Evolutionary conservation across 1,284 basidiomycete genomes (phyloP), one percentile per base, ranked within the genome.

Genomic region (Trametes polyzona): DNA sequence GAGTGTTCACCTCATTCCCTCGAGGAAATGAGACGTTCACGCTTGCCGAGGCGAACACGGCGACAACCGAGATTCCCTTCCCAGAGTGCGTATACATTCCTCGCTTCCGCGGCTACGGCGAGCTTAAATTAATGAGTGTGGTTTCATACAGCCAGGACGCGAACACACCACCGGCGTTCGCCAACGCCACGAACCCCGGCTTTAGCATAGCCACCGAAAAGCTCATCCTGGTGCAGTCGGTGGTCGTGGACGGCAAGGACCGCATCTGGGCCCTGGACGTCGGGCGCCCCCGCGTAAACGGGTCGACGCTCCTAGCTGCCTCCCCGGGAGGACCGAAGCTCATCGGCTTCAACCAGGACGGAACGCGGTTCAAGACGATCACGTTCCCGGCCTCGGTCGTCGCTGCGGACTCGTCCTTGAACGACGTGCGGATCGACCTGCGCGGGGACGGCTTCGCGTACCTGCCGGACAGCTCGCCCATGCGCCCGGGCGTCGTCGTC

Each of bases 251-350:
- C 53, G 65, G 67, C 2, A 48, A 57, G 49, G 69, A 70, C 10
- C 66, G 71, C 1, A 62, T 73, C 11, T 73, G 71, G 71, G 67
- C 66, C 2, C 56, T 73, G 5, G 71, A 71, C 53, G 68, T 65
- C 1, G 71, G 70, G 0, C 65, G 71, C 9, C 66, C 66, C 0
- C 57, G 61, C 36, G 61, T 67, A 11, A 65, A 66, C 39, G 68
- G 69, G 24, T 62, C 67, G 30, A 67, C 64, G 32, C 57, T 69
- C 5, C 65, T 67, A 9, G 65, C 66, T 12, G 56, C 59, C 2
- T 62, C 64, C 0, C 65, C 65, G 0, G 71, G 71, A 8, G 71
- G 71, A 0, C 70, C 69, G 9, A 73, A 73, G 59, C 64, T 73
- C n/a, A 51, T 73, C 26, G 71, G 68, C 2, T 71, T 71, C 52